Base-by-base conservation (phyloP, 2,329 filamentous ascomycete genomes). In the Aaosphaeria arxii region DNA sequence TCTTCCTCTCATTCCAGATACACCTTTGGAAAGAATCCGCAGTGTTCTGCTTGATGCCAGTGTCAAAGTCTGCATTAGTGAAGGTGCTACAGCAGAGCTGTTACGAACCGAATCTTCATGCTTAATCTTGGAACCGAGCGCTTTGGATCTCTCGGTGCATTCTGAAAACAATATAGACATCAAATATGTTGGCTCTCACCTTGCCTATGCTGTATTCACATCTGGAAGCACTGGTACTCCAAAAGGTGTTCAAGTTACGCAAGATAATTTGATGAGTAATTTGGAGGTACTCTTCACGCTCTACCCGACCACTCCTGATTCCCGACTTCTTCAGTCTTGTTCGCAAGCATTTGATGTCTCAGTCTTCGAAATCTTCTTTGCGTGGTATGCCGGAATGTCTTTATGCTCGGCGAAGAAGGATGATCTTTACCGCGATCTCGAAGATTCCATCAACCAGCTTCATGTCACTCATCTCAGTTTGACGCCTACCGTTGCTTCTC, bases 301-400 rank as follows among this genome's bases (percentile, higher is more conserved):
- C 0, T 95, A 95, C 60, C 87, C 88, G 0, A 72, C 74, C 0
- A 62, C 71, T 1, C 49, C 63, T 1, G 66, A 65, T 1, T 80
- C 84, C 1, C 80, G 84, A n/a, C 74, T 95, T 31, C 74, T 96
- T 0, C 91, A 95, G 67, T 83, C 88, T 2, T 95, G 88, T 61
- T 92, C 89, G 0, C 88, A 91, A 61, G 87, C 86, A 0, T 95
- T 95, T 62, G 89, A 95, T 61, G 80, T 95, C 2, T 95, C 89
- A 0, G 87, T 95, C 0, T 95, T 95, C 63, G 91, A 95, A 61
- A 91, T 95, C 11, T 92, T 95, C 65, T 95, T 89, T 58, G 77
- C 89, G 0, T 95, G 90, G 87, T 80, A 81, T 42, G 78, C 79
- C 32, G 89, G 89, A 4, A 89, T 92, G 75, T 87, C 86, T 51